A percentile compares a stretch with the other conserved stretches of the same genome.
phyloP scores from a whole-genome alignment of 768 basidiomycete genomes.

The Baorangia bicolor region DNA sequence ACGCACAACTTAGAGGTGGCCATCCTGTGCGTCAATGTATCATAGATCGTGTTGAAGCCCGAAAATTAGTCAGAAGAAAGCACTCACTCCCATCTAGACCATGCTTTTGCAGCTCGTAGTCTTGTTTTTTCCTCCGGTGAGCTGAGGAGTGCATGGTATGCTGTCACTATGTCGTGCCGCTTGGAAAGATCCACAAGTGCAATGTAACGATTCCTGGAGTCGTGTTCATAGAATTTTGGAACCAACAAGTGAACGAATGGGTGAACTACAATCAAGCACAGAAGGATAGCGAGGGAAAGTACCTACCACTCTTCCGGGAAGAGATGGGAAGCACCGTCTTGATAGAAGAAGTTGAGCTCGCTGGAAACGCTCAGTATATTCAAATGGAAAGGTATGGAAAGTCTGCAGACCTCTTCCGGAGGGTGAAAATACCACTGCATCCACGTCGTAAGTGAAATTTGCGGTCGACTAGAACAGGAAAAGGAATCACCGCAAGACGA shows the following conservation, averaged over 20 bases:
- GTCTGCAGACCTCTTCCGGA: slow-evolving; percentile 63
- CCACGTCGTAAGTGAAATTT: slow-evolving; percentile 1
- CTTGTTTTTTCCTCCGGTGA: slow-evolving; percentile 66
- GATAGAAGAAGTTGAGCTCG: slow-evolving; percentile 92
- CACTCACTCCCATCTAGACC: slow-evolving; percentile 89
- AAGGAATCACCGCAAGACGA: slow-evolving; percentile 65
- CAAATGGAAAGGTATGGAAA: not conserved
- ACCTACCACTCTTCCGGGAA: slow-evolving; percentile 87
- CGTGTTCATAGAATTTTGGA: not conserved
- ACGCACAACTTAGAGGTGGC: slow-evolving; percentile 72
- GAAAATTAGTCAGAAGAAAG: not conserved
- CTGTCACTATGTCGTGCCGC: slow-evolving; percentile 74
- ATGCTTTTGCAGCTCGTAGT: slow-evolving; percentile 73
- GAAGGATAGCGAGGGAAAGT: not conserved
- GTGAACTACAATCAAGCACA: not conserved
- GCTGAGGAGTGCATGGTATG: slow-evolving; percentile 80
- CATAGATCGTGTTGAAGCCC: not conserved
- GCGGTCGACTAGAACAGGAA: not conserved
- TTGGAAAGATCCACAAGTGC: slow-evolving; percentile 79
- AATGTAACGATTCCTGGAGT: slow-evolving; percentile 75
- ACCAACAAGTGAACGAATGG: not conserved
- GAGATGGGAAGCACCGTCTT: slow-evolving; percentile 75
- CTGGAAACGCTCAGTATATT: slow-evolving; percentile 27
- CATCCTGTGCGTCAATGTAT: slow-evolving; percentile 54
- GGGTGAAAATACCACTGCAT: slow-evolving; percentile 80